These are phyloP conservation scores for Cordia subcordata DNA, from an alignment of 257 asterid genomes.

Conservation along the genomic window DNA sequence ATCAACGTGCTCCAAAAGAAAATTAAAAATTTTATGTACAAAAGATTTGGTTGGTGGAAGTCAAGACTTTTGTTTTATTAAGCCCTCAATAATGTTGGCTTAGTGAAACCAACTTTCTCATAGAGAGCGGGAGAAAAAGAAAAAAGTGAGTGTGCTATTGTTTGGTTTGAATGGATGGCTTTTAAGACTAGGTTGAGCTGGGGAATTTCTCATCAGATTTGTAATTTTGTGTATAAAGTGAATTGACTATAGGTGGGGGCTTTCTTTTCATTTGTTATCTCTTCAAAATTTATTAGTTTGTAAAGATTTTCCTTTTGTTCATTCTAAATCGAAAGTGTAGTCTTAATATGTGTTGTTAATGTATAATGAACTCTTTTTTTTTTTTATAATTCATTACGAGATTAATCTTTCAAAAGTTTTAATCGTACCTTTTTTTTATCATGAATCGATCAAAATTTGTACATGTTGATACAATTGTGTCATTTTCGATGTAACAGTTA, in stretches of 20 bases:
- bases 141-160: constrained; percentile 13
- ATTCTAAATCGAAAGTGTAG: background rate
- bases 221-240: constrained; percentile 6
- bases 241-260: constrained; percentile 1
- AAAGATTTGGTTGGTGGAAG: constrained; percentile 11
- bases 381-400: too few relatives aligned
- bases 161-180: constrained; percentile 24
- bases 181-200: constrained; percentile 11
- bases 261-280: background rate
- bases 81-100: constrained; percentile 30
- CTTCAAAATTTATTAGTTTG: background rate
- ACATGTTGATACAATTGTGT: too few relatives aligned
- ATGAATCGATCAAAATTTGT: too few relatives aligned
- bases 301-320: background rate
- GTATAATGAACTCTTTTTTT: too few relatives aligned
- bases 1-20: too few relatives aligned
- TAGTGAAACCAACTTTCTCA: constrained; percentile 2
- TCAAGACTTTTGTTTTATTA: constrained; percentile 11
- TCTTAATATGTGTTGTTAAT: too few relatives aligned
- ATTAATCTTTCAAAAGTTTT: too few relatives aligned
- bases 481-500: too few relatives aligned
- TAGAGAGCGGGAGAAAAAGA: too few relatives aligned
- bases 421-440: too few relatives aligned
- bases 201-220: too few relatives aligned
- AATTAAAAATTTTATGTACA: too few relatives aligned